Evolutionary conservation across 2,329 filamentous ascomycete genomes (phyloP), one percentile per base, ranked within the genome.

Genomic region (Blumeriella jaapii): DNA sequence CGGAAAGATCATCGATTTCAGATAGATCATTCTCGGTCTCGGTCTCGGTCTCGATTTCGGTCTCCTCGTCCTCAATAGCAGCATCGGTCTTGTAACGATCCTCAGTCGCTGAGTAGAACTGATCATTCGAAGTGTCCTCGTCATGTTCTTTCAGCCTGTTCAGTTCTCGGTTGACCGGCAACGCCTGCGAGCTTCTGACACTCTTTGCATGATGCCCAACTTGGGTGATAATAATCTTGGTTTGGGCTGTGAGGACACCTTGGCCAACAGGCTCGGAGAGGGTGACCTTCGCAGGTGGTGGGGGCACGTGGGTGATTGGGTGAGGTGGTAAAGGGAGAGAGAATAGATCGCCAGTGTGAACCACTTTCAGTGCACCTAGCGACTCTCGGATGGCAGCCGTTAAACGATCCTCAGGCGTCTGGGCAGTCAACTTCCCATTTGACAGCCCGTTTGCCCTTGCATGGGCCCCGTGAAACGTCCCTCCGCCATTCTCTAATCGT

Each of bases 201-300:
- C 55, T 67, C 61, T 72, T 78, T 52, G 41, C 54, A 39, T 73
- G 70, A 15, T 64, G 67, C 47, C 67, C 71, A 4, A 74, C 71
- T 16, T 71, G 70, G 30, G 82, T 77, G 14, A 96, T 67, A 15
- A 98, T 77, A 38, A 98, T 84, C 51, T 82, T 86, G 11, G 87
- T 98, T 9, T 65, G 70, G 1, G 83, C 69, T 6, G 78, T 69
- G 29, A 98, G 57, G 4, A 91, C 59, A 6, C 91, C 91, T 59
- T 98, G 91, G 5, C 83, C 76, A 11, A 96, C 86, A 6, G 91
- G 91, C 56, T 98, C 91, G 55, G 87, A 96, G n/a, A 93, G 74
- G 30, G 83, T 77, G 41, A 96, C 82, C 59, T 81, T 86, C 26
- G 84, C 91, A 0, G 87, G 85, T 26, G 84, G 83, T 10, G 85